Evolutionary conservation across 2,329 filamentous ascomycete genomes (phyloP).

Genomic region (Alternaria triticina): DNA sequence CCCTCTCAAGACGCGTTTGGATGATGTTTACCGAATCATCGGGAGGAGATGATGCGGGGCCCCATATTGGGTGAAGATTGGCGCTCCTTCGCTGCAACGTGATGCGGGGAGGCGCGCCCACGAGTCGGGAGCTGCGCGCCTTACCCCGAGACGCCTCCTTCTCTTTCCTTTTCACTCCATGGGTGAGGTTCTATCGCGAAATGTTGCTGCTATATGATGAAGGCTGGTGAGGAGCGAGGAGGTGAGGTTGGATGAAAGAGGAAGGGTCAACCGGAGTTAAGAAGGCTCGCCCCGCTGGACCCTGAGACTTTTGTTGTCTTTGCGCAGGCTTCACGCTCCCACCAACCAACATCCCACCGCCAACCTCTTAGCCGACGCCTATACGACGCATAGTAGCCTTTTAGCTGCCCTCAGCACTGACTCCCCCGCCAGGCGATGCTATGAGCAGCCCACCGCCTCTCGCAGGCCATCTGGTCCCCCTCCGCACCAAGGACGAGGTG

Average conservation of each 20-base stretch:
- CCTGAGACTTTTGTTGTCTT: conserved; percentile 17
- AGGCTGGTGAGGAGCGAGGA: conserved; percentile 3
- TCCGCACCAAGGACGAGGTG: conserved; percentile 59
- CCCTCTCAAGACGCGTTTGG: background rate
- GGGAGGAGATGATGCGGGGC: conserved; percentile 18
- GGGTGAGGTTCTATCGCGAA: background rate
- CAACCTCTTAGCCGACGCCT: background rate
- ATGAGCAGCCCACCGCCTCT: conserved; percentile 30
- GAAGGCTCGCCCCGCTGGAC: conserved; percentile 15
- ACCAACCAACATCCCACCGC: background rate
- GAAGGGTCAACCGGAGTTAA: conserved; percentile 9
- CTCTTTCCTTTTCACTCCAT: background rate
- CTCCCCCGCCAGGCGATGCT: conserved; percentile 24
- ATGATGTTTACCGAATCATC: conserved; percentile 8
- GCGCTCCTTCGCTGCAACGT: background rate
- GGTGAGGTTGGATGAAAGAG: background rate
- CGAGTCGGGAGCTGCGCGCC: background rate
- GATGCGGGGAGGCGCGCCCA: conserved; percentile 5
- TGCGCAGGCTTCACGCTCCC: background rate
- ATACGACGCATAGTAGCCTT: conserved; percentile 7
- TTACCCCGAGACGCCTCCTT: background rate
- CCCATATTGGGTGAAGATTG: conserved; percentile 12
- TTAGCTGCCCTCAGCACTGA: background rate
- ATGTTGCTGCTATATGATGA: background rate
- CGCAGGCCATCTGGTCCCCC: conserved; percentile 42